phyloP scores from a whole-genome alignment of 164 flowering plant genomes.

The Kalanchoe fedtschenkoi region DNA sequence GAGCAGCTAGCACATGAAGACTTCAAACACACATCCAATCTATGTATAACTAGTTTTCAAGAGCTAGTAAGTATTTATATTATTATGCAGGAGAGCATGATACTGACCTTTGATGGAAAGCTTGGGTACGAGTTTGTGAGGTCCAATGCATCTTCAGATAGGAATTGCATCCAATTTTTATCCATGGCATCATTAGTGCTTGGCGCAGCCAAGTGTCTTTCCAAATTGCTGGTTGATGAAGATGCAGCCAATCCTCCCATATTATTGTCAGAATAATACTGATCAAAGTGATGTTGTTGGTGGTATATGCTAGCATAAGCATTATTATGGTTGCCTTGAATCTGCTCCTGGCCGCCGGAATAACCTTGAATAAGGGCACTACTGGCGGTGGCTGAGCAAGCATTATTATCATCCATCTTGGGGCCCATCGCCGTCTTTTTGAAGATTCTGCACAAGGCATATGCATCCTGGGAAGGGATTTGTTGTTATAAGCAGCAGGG shows the following conservation, averaged over 20 bases:
- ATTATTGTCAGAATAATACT: background rate
- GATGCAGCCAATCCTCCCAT: constrained; percentile 3
- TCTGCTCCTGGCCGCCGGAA: background rate
- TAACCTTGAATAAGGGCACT: background rate
- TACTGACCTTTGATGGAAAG: constrained; percentile 1
- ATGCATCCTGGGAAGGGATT: background rate
- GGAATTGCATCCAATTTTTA: constrained; percentile 2
- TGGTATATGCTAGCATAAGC: background rate
- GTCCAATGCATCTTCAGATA: constrained; percentile 1
- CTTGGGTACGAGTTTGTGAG: background rate
- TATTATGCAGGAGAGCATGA: background rate
- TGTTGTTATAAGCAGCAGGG: background rate
- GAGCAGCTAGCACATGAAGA: background rate
- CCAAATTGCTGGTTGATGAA: background rate
- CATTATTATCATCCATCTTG: background rate
- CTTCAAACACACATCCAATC: background rate
- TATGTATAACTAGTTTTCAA: background rate
- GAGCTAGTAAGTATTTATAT: too few relatives aligned
- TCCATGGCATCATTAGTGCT: background rate
- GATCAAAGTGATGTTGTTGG: background rate
- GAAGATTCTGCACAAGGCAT: constrained; percentile 4
- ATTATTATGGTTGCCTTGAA: background rate
- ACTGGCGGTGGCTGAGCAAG: background rate
- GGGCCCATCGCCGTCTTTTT: background rate
- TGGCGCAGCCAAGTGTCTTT: background rate